Evolutionary conservation across 805 yeast species (phyloP).

Genomic region (Allodekkera sacchari): DNA sequence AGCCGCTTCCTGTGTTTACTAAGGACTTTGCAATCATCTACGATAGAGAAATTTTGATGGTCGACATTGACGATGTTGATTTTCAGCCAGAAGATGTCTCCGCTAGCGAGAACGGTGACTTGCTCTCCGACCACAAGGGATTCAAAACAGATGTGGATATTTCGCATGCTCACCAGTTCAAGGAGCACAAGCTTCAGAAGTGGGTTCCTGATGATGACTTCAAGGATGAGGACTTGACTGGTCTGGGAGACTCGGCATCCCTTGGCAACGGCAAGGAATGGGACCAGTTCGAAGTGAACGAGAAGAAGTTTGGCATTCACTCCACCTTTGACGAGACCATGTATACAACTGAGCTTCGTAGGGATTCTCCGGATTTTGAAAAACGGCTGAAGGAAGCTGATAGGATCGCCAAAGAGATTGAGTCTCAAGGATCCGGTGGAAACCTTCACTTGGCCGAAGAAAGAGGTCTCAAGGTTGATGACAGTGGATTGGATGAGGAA

Average conservation of each 20-base stretch:
- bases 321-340: constrained; percentile 78
- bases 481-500: constrained; percentile 88
- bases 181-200: constrained; percentile 67
- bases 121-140: constrained; percentile 10
- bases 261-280: constrained; percentile 32
- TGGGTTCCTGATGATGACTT: constrained; percentile 69
- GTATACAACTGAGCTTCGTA: constrained; percentile 75
- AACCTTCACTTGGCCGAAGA: constrained; percentile 87
- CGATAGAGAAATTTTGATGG: constrained; percentile 42
- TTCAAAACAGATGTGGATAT: constrained; percentile 88
- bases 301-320: constrained; percentile 78
- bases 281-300: constrained; percentile 96
- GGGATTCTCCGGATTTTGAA: constrained; percentile 62
- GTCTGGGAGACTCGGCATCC: constrained; percentile 29
- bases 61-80: constrained; percentile 35
- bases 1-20: constrained; percentile 23
- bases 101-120: neutral
- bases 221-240: constrained; percentile 11
- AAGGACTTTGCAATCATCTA: constrained; percentile 34
- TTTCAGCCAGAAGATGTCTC: constrained; percentile 7
- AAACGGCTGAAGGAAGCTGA: constrained; percentile 65
- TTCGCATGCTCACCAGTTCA: constrained; percentile 37
- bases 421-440: constrained; percentile 50
- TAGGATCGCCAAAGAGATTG: constrained; percentile 75
- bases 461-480: constrained; percentile 71